Percentiles rank a stretch among this genome's conserved stretches.
phyloP scores from a whole-genome alignment of 129 eudicot genomes.

The Artemisia tridentata region DNA sequence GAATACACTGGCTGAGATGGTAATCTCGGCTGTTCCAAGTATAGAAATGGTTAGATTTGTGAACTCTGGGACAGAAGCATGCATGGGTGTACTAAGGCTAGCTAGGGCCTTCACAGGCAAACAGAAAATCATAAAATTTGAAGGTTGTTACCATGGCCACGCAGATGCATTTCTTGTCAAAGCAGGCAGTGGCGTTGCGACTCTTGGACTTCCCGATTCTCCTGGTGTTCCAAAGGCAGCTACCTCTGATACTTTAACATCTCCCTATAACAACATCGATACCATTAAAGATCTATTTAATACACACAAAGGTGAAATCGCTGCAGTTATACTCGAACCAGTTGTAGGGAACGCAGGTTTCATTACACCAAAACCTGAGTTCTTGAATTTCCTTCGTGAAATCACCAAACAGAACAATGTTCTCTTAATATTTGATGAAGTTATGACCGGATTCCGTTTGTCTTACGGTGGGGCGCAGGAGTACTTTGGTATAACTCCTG shows the following conservation, averaged over 20 bases:
- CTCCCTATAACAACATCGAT: constrained; percentile 73
- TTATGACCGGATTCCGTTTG: constrained; percentile 87
- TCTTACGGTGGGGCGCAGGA: constrained; percentile 92
- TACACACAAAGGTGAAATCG: constrained; percentile 75
- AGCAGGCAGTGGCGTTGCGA: constrained; percentile 97
- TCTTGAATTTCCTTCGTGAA: constrained; percentile 52
- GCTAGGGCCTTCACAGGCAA: constrained; percentile 89
- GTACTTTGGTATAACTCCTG: constrained; percentile 74
- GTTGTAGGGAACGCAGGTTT: constrained; percentile 94
- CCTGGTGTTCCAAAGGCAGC: constrained; percentile 89
- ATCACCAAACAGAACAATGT: constrained; percentile 58
- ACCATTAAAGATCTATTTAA: constrained; percentile 54
- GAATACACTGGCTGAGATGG: constrained; percentile 72
- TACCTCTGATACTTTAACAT: constrained; percentile 57
- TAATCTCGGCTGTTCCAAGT: constrained; percentile 85
- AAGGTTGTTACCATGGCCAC: constrained; percentile 96
- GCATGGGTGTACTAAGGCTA: constrained; percentile 88
- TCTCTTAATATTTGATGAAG: constrained; percentile 78
- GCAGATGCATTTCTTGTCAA: constrained; percentile 86
- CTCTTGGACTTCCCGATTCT: constrained; percentile 88
- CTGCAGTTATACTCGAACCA: constrained; percentile 82
- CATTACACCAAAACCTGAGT: constrained; percentile 70
- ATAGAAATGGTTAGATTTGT: constrained; percentile 95
- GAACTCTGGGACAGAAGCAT: constrained; percentile 95
- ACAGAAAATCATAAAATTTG: constrained; percentile 66